Percentiles rank a stretch among this genome's conserved stretches.
These are phyloP conservation scores for Zea luxurians DNA, from an alignment of 176 grass and related monocot species.

Conservation along the genomic window DNA sequence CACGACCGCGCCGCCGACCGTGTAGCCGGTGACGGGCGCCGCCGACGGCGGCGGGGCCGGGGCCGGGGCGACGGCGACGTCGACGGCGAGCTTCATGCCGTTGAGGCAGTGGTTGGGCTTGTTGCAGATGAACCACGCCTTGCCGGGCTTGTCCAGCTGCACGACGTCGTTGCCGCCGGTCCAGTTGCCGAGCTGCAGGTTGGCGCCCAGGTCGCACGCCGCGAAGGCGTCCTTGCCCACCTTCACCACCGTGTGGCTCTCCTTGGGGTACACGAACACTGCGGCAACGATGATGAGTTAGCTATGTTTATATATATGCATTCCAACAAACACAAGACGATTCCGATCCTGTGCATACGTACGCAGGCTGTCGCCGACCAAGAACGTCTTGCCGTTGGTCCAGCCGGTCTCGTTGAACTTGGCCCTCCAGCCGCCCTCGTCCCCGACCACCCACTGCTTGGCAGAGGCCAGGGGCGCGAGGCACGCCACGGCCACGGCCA, in stretches of 20 bases:
- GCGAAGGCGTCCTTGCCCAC: neutral
- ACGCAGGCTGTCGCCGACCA: no score
- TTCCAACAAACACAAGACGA: no score
- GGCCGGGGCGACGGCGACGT: neutral
- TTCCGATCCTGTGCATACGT: no score
- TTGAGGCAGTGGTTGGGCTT: neutral
- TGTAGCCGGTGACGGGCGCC: neutral
- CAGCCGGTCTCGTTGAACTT: no score
- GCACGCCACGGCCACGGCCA: no score
- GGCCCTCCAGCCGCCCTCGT: no score
- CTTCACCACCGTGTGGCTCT: neutral
- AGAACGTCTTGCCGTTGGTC: no score
- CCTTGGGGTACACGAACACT: neutral
- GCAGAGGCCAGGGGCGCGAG: no score
- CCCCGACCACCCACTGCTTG: no score
- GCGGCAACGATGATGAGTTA: no score
- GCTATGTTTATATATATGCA: no score
- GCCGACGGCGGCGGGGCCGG: neutral
- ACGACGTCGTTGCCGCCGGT: neutral
- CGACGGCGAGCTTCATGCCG: conserved; percentile 22
- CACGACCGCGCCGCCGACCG: neutral
- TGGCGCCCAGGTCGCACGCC: neutral
- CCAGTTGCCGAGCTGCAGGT: neutral
- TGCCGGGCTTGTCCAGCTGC: neutral
- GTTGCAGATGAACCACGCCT: conserved; percentile 14